Conservation (phyloP, 2,329 filamentous ascomycete genomes). For the Magnaporthiopsis poae region DNA sequence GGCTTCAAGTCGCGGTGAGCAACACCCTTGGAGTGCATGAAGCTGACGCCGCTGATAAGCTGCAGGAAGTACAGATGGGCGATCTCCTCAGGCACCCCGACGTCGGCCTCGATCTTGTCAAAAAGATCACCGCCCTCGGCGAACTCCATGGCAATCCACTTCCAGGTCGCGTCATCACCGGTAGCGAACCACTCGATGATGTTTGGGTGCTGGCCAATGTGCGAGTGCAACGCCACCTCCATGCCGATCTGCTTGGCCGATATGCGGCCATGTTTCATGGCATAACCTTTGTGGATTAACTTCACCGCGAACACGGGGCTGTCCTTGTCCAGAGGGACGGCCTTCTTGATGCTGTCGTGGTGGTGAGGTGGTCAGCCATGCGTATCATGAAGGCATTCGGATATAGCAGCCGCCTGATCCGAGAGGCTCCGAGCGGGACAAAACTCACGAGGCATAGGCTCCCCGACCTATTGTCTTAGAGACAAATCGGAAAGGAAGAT, state of each 20-base stretch:
- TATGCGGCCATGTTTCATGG: constrained; percentile 77
- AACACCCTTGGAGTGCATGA: constrained; percentile 92
- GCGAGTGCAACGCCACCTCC: constrained; percentile 82
- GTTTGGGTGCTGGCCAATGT: constrained; percentile 81
- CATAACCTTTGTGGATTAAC: constrained; percentile 96
- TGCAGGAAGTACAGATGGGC: constrained; percentile 95
- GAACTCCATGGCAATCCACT: constrained; percentile 97
- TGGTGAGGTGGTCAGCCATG: constrained; percentile 10
- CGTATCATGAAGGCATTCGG: not conserved
- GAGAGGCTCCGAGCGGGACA: not conserved
- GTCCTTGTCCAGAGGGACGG: constrained; percentile 58
- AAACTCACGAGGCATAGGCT: constrained; percentile 82
- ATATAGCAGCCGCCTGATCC: not conserved
- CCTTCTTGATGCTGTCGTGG: constrained; percentile 73
- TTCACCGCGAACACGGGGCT: constrained; percentile 90
- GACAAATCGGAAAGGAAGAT: constrained; percentile 86
- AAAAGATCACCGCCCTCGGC: constrained; percentile 93
- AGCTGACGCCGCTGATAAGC: constrained; percentile 78
- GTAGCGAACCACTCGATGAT: constrained; percentile 87
- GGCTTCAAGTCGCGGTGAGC: constrained; percentile 88
- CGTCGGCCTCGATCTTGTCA: constrained; percentile 98
- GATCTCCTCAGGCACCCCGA: constrained; percentile 86
- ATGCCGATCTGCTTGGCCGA: constrained; percentile 81
- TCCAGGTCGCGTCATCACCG: constrained; percentile 77
- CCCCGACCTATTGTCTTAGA: constrained; percentile 94